Conservation (phyloP, 2,329 filamentous ascomycete genomes). For the Stagonosporopsis vannaccii region DNA sequence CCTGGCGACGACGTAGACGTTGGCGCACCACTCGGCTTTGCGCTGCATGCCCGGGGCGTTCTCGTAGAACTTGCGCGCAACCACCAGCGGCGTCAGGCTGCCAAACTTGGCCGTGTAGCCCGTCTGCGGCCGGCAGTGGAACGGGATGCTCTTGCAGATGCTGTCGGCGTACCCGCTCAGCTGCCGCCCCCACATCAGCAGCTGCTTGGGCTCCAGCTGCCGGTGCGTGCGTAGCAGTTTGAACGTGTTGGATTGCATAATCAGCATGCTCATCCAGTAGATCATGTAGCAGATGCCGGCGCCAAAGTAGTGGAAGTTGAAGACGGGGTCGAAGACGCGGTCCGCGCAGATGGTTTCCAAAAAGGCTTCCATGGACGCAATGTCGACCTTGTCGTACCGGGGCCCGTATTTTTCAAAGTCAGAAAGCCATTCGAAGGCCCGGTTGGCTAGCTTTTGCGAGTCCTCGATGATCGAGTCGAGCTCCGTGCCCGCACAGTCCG, state of each 20-base stretch:
- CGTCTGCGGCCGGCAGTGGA: constrained; percentile 34
- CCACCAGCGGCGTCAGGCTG: constrained; percentile 44
- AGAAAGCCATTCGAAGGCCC: constrained; percentile 40
- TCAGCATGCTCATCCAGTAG: constrained; percentile 49
- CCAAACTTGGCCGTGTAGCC: constrained; percentile 46
- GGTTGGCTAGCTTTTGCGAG: constrained; percentile 33
- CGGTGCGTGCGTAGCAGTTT: constrained; percentile 33
- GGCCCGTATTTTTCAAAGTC: constrained; percentile 41
- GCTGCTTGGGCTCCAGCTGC: constrained; percentile 36
- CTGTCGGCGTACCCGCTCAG: constrained; percentile 40
- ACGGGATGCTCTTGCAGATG: constrained; percentile 45
- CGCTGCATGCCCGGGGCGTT: constrained; percentile 31
- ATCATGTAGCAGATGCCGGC: constrained; percentile 45
- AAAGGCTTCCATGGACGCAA: constrained; percentile 37
- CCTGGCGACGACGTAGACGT: constrained; percentile 37
- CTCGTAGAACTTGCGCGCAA: constrained; percentile 46
- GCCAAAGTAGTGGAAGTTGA: constrained; percentile 43
- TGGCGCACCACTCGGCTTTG: constrained; percentile 42
- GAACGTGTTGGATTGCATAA: constrained; percentile 47
- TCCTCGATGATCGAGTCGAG: constrained; percentile 38
- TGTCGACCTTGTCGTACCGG: constrained; percentile 35
- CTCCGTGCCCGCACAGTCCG: constrained; percentile 8
- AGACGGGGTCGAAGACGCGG: constrained; percentile 38
- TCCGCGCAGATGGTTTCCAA: constrained; percentile 34
- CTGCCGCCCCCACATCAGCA: constrained; percentile 43